A percentile compares a stretch with the other conserved stretches of the same genome.
These are phyloP conservation scores for Cadophora gregata DNA, from an alignment of 2,329 filamentous ascomycete species.

Conservation along the genomic window DNA sequence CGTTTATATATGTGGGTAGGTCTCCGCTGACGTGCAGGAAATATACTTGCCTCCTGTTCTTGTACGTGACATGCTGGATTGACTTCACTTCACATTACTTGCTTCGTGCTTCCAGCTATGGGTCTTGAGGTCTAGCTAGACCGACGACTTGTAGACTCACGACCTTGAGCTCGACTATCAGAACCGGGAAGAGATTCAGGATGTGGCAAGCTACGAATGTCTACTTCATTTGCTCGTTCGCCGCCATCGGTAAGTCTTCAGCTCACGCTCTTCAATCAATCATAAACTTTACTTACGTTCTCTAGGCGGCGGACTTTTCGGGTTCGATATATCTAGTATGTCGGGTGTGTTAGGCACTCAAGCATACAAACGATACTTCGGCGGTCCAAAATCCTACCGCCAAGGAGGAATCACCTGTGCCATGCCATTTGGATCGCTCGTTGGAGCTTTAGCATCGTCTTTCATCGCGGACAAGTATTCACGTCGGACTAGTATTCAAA, in stretches of 20 bases:
- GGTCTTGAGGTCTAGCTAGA: conserved; percentile 19
- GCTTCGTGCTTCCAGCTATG: neutral
- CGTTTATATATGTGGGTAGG: neutral
- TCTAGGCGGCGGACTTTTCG: conserved; percentile 71
- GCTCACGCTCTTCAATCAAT: neutral
- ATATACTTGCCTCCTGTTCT: neutral
- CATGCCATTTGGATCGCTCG: conserved; percentile 75
- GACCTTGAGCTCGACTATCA: neutral
- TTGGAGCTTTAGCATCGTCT: conserved; percentile 63
- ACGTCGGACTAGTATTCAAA: conserved; percentile 52
- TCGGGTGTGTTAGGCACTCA: conserved; percentile 69
- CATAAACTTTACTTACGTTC: neutral
- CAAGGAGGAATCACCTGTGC: conserved; percentile 76
- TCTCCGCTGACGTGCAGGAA: neutral
- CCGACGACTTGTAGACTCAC: neutral
- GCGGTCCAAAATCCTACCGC: conserved; percentile 60
- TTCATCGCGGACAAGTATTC: conserved; percentile 61
- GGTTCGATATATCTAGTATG: conserved; percentile 82
- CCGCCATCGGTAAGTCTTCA: conserved; percentile 60
- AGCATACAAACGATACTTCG: conserved; percentile 75
- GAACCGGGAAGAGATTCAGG: neutral
- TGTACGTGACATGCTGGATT: neutral
- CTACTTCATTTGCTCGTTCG: conserved; percentile 66
- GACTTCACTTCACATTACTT: neutral
- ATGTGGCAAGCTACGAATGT: conserved; percentile 53